Evolutionary conservation across 257 asterid genomes (phyloP), one percentile per base, ranked within the genome.

Genomic region (Apocynum venetum): DNA sequence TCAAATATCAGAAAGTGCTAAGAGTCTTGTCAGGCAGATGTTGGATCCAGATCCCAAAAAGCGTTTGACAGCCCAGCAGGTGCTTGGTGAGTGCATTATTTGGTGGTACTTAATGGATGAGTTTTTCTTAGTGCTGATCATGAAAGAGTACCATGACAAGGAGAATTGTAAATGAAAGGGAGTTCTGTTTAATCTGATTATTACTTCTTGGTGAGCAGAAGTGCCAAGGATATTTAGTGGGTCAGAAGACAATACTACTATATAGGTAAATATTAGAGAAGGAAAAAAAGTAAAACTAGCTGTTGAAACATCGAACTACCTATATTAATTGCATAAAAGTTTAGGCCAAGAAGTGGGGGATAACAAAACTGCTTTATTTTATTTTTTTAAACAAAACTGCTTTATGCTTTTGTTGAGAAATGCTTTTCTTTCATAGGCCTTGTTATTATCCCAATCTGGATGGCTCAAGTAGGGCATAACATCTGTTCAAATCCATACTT

Each of bases 21-120:
- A 91, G 83, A 88, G 86, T 81, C 96, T 93, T 41, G 93, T 93
- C 64, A 86, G 89, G 84, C 97, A 91, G 81, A 93, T 93, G 98
- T 79, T 93, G 83, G 97, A 93, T 78, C 92, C 93, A 43, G 97
- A 93, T 74, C 90, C 91, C 69, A 82, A 83, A 80, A 93, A 83
- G 89, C 96, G 98, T 11, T 87, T 93, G 89, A 91, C 98, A 41
- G 98, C 98, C 63, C 97, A 91, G 76, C 97, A 90, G 80, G 96
- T 93, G 71, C 97, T 93, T 73, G 98, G 98, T 93, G 80, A 84
- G 96, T 83, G 40, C 59, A 43, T 3, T 43, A 14, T 12, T 13
- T 11, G 20, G 72, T 66, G 20, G 31, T 40, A 5, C 4, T 40
- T 38, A 13, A 38, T 6, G n/a, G 10, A 38, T 66, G 51, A 41